Evolutionary conservation across 1,284 basidiomycete species (phyloP), one percentile per base, ranked within the genome.

Genomic region (Boletus semigastroideus): DNA sequence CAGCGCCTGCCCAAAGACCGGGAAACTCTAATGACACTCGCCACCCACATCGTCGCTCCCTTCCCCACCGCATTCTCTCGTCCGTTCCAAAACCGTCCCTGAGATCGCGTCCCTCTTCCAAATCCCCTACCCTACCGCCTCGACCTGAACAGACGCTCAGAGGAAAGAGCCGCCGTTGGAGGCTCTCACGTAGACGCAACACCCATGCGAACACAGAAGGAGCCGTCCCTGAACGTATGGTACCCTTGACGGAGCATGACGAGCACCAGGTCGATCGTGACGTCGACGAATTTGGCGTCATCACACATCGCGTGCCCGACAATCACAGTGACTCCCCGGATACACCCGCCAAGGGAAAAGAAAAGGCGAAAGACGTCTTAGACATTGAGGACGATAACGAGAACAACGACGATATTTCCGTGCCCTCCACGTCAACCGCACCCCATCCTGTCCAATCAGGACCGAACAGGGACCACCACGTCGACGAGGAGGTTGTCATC

Each of bases 161-260:
- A 62, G 45, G 53, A 6, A 63, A 59, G 63, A 73, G 64, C 53
- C 74, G 70, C 54, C 67, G 68, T 47, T 77, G 75, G 75, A 63
- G 71, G 37, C 68, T 66, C n/a, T 77, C 75, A 27, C 63, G 65
- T 28, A 62, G 61, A 43, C 61, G 41, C 11, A 45, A 54, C 1
- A 36, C 42, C 36, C 38, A 51, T 28, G 36, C 56, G 14, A 44
- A 34, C 42, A 40, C 40, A 12, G 60, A 57, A 19, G 51, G 46
- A 22, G 36, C 48, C 44, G 33, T 55, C 31, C 40, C 53, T 48
- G 55, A 53, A 39, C 48, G 20, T 51, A 52, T 52, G 37, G 43
- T 45, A 39, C 42, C 53, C 39, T 51, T 50, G 43, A 38, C 20
- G 17, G 62, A 67, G 44, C 56, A 64, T 64, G 65, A 67, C 46